These are phyloP conservation scores for Crithidia sp. DNA, from an alignment of 208 protist species.

Conservation along the genomic window DNA sequence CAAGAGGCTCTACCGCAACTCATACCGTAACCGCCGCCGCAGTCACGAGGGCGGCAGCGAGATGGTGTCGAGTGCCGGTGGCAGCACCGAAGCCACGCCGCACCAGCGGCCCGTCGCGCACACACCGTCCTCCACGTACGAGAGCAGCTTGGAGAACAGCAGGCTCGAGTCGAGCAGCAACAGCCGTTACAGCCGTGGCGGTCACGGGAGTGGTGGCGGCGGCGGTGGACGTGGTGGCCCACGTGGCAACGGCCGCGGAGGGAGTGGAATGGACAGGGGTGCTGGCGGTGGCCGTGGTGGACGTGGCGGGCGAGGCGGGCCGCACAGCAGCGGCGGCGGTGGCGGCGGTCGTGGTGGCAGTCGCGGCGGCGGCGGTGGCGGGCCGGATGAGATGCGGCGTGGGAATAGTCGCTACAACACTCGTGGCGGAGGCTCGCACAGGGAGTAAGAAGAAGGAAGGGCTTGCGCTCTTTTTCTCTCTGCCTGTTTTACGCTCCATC, in stretches of 20 bases:
- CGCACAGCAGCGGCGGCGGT: slow-evolving; percentile 7
- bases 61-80: slow-evolving; percentile 11
- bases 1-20: slow-evolving; percentile 29
- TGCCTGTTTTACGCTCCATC: slow-evolving; percentile 6
- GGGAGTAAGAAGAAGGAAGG: slow-evolving; percentile 5
- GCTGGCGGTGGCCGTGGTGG: slow-evolving; percentile 2
- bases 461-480: neutral
- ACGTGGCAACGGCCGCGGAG: neutral
- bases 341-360: neutral
- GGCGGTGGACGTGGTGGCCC: neutral
- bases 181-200: slow-evolving; percentile 4
- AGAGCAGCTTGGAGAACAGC: slow-evolving; percentile 24
- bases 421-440: slow-evolving; percentile 12
- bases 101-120: slow-evolving; percentile 18
- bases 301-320: slow-evolving; percentile 7
- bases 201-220: neutral
- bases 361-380: neutral
- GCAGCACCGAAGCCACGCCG: slow-evolving; percentile 15
- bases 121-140: slow-evolving; percentile 12
- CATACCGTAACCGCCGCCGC: slow-evolving; percentile 31
- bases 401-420: slow-evolving; percentile 18
- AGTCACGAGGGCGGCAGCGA: slow-evolving; percentile 17
- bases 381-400: slow-evolving; percentile 15
- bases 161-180: slow-evolving; percentile 4
- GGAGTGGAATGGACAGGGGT: neutral